Percentiles rank a stretch among this genome's conserved stretches.
Evolutionary conservation across 345 rosid genomes (phyloP).

Genomic region (Passiflora organensis): DNA sequence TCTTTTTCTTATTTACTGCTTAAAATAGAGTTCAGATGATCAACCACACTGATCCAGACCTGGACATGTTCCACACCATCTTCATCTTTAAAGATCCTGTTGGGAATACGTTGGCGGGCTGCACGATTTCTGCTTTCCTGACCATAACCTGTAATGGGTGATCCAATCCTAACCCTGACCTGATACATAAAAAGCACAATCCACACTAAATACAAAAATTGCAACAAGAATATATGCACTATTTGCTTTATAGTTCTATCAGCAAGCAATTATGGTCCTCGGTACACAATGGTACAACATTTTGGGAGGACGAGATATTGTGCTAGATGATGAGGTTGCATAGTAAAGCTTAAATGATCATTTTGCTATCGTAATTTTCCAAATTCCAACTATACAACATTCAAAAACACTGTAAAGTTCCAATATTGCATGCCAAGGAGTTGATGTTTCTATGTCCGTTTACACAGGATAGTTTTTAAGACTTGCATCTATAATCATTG

Average conservation of each 20-base stretch:
- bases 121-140: conserved; percentile 95
- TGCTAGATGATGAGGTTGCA: no score
- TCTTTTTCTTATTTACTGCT: not conserved
- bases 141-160: conserved; percentile 94
- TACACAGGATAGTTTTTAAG: no score
- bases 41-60: conserved; percentile 25
- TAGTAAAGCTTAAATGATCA: no score
- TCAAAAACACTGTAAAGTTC: no score
- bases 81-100: conserved; percentile 74
- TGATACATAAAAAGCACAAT: conserved; percentile 27
- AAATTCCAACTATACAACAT: no score
- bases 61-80: conserved; percentile 91
- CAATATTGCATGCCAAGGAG: no score
- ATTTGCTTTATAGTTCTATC: not conserved
- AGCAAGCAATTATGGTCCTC: not conserved
- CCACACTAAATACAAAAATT: conserved; percentile 4
- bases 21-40: not conserved
- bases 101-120: conserved; percentile 90
- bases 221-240: not conserved
- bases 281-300: not conserved
- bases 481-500: no score
- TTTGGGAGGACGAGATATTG: no score
- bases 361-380: no score
- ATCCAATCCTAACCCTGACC: conserved; percentile 95
- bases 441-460: no score